Evolutionary conservation across 805 yeast genomes (phyloP), one percentile per base, ranked within the genome.

Genomic region (Sporopachydermia quercuum): DNA sequence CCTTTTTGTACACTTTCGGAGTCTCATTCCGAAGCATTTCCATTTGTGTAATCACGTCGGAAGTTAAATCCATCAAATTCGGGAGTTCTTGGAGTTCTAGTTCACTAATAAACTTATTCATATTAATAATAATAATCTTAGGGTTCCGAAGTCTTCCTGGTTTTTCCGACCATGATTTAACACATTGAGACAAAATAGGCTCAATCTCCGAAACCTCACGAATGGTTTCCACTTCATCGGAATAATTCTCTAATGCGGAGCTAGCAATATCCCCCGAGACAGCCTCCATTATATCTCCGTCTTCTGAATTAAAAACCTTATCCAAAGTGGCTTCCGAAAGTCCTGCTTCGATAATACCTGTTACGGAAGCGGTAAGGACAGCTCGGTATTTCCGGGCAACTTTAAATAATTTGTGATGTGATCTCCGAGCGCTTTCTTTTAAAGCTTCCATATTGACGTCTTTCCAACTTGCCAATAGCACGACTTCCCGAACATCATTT

Each of bases 401-500:
- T 57, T 86, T 91, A 71, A 78, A 89, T 40, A 91, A 73, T 49
- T 68, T 74, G 46, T 75, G 74, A 53, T 93, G 98, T 1, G 96
- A 86, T 37, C 80, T 73, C 46, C 85, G 76, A 4, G 98, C 91
- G 58, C 96, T 84, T 58, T 87, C 96, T 49, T 84, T 86, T 50
- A 91, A 66, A 0, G 98, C 95, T 52, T 82, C 93, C 36, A 86
- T 74, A 51, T 91, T 93, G 8, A 86, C 87, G 60, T 91, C 99
- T 49, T 87, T 86, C 97, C 97, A 93, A 51, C 95, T 83, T 1
- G 98, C 96, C 13, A 91, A 65, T 36, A 84, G 60, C 35, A 91
- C 85, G 3, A 86, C 78, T 42, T 91, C 98, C 27, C 75, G 68
- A 6, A 91, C 71, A 38, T 85, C 85, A 52, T 87, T 89, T 43